phyloP scores from a whole-genome alignment of 2,329 filamentous ascomycete genomes.

The Pseudogymnoascus sp. region DNA sequence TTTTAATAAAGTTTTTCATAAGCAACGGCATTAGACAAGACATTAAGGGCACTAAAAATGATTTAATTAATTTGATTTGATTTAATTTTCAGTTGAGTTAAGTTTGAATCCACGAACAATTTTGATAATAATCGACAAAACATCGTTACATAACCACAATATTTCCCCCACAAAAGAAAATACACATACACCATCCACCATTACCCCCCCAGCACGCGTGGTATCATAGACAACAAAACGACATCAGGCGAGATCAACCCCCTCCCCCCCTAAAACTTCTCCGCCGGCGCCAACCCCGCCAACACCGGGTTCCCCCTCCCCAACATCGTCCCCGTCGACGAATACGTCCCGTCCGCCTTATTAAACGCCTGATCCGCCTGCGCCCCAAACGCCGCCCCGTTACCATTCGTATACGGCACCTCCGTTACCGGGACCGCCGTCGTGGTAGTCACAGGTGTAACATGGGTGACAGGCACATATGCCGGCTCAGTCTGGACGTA shows the following conservation, averaged over 20 bases:
- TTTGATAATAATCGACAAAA: not conserved
- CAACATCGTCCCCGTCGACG: not conserved
- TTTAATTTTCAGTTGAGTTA: not conserved
- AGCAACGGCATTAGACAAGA: not conserved
- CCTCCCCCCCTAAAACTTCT: not conserved
- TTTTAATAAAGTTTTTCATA: not conserved
- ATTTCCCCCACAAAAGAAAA: not conserved
- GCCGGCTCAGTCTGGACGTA: not conserved
- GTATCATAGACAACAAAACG: not conserved
- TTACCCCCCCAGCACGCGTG: not conserved
- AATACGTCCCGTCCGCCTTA: not conserved
- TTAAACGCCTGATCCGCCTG: slow-evolving; percentile 4
- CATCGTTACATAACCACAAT: not conserved
- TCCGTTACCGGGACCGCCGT: not conserved
- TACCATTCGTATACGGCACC: not conserved
- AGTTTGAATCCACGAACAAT: not conserved
- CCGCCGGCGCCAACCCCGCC: not conserved
- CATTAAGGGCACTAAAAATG: not conserved
- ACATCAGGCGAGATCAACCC: no score
- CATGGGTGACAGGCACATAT: not conserved
- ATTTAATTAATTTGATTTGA: not conserved
- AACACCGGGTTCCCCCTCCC: not conserved
- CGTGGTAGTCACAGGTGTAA: not conserved
- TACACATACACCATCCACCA: not conserved
- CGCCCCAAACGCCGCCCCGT: not conserved